phyloP scores from a whole-genome alignment of 148 eudicot species.

The Cornus suecica region DNA sequence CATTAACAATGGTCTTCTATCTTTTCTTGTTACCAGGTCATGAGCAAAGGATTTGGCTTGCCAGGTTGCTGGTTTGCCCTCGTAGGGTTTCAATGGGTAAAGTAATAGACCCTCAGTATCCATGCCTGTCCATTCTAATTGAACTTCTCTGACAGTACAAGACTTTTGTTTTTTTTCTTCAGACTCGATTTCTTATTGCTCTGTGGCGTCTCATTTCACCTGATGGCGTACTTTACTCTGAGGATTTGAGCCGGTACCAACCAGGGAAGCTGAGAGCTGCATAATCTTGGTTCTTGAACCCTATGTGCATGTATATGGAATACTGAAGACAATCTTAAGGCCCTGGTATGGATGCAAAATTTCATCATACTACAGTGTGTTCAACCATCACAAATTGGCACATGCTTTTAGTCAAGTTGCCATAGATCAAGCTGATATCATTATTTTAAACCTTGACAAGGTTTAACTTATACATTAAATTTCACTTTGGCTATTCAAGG shows the following conservation, averaged over 20 bases:
- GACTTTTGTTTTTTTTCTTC: not conserved
- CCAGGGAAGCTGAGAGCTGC: slow-evolving; percentile 47
- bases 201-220: slow-evolving; percentile 61
- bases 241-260: slow-evolving; percentile 41
- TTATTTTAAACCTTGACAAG: not conserved
- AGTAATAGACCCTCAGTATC: not conserved
- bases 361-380: not conserved
- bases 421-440: not conserved
- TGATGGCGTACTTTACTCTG: slow-evolving; percentile 60
- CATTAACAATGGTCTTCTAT: not conserved
- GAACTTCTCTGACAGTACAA: not conserved
- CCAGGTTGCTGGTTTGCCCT: slow-evolving; percentile 71
- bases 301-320: not conserved
- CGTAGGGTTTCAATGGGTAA: slow-evolving; percentile 76
- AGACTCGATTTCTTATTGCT: slow-evolving; percentile 66
- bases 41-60: slow-evolving; percentile 61
- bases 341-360: not conserved
- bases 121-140: not conserved
- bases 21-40: slow-evolving; percentile 30
- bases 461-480: not conserved
- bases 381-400: slow-evolving; percentile 1
- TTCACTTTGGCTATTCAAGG: not conserved
- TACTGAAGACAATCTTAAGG: not conserved
- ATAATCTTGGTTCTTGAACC: slow-evolving; percentile 20
- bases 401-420: not conserved